Conservation (phyloP, 495 filamentous ascomycete genomes). For the Neohortaea acidophila region DNA sequence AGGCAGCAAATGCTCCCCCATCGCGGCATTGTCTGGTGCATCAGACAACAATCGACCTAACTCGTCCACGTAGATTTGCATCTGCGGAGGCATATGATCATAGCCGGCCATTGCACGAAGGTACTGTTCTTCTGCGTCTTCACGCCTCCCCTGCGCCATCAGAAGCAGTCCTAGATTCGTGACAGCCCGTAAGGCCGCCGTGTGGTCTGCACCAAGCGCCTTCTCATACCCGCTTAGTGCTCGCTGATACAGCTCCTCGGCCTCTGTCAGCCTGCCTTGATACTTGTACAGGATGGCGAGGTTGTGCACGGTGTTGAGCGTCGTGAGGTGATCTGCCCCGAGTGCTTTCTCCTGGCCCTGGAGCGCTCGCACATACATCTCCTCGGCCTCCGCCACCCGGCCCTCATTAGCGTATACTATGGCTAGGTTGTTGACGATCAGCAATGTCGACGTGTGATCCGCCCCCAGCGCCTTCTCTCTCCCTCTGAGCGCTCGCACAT, state of each 20-base stretch:
- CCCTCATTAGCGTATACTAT: constrained; percentile 18
- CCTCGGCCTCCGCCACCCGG: constrained; percentile 25
- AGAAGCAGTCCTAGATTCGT: background rate
- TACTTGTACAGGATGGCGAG: constrained; percentile 9
- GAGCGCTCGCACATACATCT: constrained; percentile 29
- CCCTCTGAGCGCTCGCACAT: constrained; percentile 27
- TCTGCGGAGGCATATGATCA: background rate
- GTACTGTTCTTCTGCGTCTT: background rate
- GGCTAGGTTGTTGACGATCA: constrained; percentile 21
- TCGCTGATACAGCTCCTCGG: constrained; percentile 24
- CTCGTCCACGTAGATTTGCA: background rate
- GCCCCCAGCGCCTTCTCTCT: constrained; percentile 26
- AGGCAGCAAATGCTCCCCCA: no score
- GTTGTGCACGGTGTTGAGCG: constrained; percentile 26
- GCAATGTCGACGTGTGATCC: constrained; percentile 29
- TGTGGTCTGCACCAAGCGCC: constrained; percentile 7
- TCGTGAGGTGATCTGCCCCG: constrained; percentile 28
- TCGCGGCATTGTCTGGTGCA: no score
- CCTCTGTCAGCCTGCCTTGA: constrained; percentile 26
- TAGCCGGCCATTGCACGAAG: background rate
- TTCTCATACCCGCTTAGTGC: constrained; percentile 10
- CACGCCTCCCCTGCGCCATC: background rate
- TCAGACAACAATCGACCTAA: background rate
- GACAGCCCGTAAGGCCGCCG: constrained; percentile 3
- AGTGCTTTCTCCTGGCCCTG: constrained; percentile 25